Base-by-base conservation (phyloP, 75 land plant genomes). In the Cupressus sempervirens region DNA sequence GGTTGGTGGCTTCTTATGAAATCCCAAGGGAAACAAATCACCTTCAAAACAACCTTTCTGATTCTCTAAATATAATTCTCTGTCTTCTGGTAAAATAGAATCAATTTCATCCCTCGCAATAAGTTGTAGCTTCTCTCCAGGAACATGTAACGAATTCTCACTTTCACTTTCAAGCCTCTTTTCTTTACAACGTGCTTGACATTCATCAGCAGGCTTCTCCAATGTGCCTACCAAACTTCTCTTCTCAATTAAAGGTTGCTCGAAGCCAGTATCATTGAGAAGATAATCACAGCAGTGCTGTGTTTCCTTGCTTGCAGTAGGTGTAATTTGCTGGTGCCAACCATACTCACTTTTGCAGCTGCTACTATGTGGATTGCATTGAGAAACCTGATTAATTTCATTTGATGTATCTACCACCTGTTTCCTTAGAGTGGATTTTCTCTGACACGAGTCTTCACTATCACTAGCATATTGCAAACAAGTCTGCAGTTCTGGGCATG, bases 1-100 rank as follows among this genome's bases (percentile, higher is more conserved):
- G 7, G 83, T 86, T 3, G 97, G 97, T 1, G 96, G 91, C 77
- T 88, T 86, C 82, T 50, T 88, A 84, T 76, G 83, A 77, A 93
- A 87, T 14, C 58, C 87, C 88, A 91, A 83, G 26, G 84, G 80
- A 81, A 76, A 54, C 35, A 46, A 81, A 3, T 26, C 26, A 65
- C 36, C 36, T 53, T 89, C 83, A 15, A 29, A 16, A n/a, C 41
- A 30, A 62, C 43, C 81, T 84, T 46, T 72, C 40, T 46, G 50
- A 88, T 18, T 86, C 16, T 73, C 13, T 38, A 23, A 53, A 38
- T 87, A 35, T 73, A 83, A 48, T n/a, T 53, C 86, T 50, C 12
- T 43, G 36, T 72, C 46, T 65, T 20, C 80, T 52, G 35, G 72
- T 50, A 13, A 34, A 56, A 54, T 35, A 20, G 58, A 65, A 16